Evolutionary conservation across 441 rosid species (phyloP).

Genomic region (Adansonia rubrostipa): DNA sequence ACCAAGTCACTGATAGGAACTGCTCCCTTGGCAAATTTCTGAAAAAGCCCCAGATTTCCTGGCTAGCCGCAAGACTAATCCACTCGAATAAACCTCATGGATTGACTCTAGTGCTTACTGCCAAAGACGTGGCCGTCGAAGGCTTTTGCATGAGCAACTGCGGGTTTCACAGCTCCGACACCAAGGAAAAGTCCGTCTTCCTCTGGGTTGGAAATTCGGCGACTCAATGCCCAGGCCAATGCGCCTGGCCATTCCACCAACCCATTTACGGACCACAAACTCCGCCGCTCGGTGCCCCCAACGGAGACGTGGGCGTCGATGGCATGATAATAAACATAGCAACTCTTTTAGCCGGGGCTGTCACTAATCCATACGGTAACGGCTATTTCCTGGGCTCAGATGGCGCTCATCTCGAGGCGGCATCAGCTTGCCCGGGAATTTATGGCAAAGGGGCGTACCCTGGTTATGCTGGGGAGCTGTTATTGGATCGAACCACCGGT

Average conservation of each 20-base stretch:
- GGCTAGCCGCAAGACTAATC: conserved; percentile 8
- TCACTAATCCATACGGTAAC: conserved; percentile 46
- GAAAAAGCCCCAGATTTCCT: not conserved
- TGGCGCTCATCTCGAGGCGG: conserved; percentile 49
- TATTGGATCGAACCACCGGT: conserved; percentile 44
- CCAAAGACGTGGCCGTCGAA: conserved; percentile 25
- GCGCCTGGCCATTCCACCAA: conserved; percentile 62
- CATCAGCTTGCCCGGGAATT: conserved; percentile 48
- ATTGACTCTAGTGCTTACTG: conserved; percentile 20
- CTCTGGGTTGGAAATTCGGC: conserved; percentile 57
- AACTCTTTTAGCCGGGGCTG: conserved; percentile 47
- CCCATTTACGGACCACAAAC: conserved; percentile 54
- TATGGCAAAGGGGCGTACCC: conserved; percentile 57
- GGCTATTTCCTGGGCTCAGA: conserved; percentile 51
- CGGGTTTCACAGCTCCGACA: conserved; percentile 21
- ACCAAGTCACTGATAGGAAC: not conserved
- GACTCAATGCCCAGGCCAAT: conserved; percentile 52
- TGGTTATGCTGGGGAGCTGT: conserved; percentile 52
- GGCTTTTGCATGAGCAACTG: conserved; percentile 27
- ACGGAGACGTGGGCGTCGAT: conserved; percentile 53
- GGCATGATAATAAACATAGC: conserved; percentile 57
- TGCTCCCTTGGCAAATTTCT: conserved; percentile 10
- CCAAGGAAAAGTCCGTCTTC: conserved; percentile 39
- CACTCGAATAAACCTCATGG: not conserved
- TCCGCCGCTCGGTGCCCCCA: conserved; percentile 49